Conservation (phyloP, 768 basidiomycete genomes). For the Lanmaoa pseudosensibilis region DNA sequence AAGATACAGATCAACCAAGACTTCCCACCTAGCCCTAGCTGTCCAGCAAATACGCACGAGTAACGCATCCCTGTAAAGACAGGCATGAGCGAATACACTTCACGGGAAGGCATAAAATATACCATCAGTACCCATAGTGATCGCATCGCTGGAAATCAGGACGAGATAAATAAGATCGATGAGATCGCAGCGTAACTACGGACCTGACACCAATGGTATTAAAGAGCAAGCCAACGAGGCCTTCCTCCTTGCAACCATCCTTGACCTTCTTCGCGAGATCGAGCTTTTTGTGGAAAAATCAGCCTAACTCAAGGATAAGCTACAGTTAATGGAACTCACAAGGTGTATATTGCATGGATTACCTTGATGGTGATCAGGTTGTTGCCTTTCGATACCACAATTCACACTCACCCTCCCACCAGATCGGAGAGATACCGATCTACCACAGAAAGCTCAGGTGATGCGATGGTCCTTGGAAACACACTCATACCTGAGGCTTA, state of each 20-base stretch:
- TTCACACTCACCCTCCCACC: conserved; percentile 76
- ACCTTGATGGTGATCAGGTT: conserved; percentile 41
- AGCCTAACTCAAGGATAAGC: not conserved
- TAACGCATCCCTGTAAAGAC: conserved; percentile 72
- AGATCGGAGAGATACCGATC: conserved; percentile 87
- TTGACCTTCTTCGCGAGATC: conserved; percentile 80
- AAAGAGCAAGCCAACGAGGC: conserved; percentile 78
- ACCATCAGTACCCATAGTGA: conserved; percentile 90
- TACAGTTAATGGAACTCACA: conserved; percentile 39
- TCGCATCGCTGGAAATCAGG: conserved; percentile 60
- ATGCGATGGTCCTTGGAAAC: not conserved
- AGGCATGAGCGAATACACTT: not conserved
- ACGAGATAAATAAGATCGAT: not conserved
- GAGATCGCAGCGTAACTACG: conserved; percentile 7
- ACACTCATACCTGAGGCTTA: conserved; percentile 67
- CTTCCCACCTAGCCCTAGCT: not conserved
- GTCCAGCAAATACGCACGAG: conserved; percentile 51
- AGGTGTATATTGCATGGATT: conserved; percentile 88
- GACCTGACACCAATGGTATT: conserved; percentile 86
- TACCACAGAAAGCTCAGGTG: conserved; percentile 31
- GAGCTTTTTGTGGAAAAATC: conserved; percentile 46
- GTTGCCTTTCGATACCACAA: not conserved
- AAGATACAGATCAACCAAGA: not conserved
- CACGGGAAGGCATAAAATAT: conserved; percentile 24
- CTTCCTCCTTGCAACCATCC: conserved; percentile 78